A percentile compares a stretch with the other conserved stretches of the same genome.
Evolutionary conservation across 2,329 filamentous ascomycete species (phyloP).

Genomic region (Paracamarosporium sp.): DNA sequence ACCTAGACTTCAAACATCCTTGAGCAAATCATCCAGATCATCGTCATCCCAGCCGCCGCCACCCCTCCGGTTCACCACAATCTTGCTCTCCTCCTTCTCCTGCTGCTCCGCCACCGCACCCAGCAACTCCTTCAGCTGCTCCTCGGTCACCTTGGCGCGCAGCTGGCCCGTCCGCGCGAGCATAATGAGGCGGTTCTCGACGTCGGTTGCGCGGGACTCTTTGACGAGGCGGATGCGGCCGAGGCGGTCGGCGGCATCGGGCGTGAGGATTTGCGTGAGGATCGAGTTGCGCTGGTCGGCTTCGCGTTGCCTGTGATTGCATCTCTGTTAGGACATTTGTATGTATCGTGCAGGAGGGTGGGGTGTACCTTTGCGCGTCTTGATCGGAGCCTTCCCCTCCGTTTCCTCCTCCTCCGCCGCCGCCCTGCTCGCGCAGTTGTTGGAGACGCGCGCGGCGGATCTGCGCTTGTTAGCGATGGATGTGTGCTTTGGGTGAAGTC

Average conservation of each 20-base stretch:
- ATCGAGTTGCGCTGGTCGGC: constrained; percentile 78
- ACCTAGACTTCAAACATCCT: constrained; percentile 36
- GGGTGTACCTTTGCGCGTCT: constrained; percentile 62
- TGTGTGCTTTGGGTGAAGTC: constrained; percentile 9
- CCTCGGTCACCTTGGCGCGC: constrained; percentile 85
- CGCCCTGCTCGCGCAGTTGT: constrained; percentile 81
- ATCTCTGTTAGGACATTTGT: constrained; percentile 4
- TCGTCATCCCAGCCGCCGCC: constrained; percentile 81
- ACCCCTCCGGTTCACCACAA: constrained; percentile 84
- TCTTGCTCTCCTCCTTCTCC: constrained; percentile 69
- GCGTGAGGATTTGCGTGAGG: constrained; percentile 91
- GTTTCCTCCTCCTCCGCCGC: constrained; percentile 58
- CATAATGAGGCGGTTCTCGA: constrained; percentile 93
- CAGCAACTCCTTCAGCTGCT: constrained; percentile 90
- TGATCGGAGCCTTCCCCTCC: constrained; percentile 60
- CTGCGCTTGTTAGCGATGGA: constrained; percentile 52
- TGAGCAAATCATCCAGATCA: constrained; percentile 64
- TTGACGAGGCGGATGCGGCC: constrained; percentile 96
- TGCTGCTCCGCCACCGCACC: constrained; percentile 80
- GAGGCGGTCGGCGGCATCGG: constrained; percentile 89
- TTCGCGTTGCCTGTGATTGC: constrained; percentile 56
- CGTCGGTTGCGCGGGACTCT: constrained; percentile 83
- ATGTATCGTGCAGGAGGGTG: neutral
- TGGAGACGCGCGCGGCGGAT: constrained; percentile 91
- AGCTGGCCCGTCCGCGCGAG: constrained; percentile 89